Percentiles rank a stretch among this genome's conserved stretches.
phyloP scores from a whole-genome alignment of 2,329 filamentous ascomycete species.

The Talaromyces piceae region DNA sequence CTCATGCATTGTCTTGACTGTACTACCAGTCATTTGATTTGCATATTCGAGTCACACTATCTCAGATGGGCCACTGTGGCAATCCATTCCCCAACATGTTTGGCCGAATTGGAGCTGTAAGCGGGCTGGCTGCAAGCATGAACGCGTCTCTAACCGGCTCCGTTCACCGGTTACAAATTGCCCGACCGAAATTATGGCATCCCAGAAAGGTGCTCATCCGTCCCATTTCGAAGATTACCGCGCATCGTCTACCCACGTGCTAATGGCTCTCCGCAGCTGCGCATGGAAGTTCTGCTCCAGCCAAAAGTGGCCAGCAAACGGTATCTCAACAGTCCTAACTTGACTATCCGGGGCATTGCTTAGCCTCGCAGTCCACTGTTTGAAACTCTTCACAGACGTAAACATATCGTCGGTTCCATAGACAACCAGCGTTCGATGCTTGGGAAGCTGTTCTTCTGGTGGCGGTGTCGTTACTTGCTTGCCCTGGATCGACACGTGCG shows the following conservation, averaged over 20 bases:
- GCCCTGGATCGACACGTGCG: slow-evolving; percentile 23
- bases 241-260: slow-evolving; percentile 31
- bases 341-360: slow-evolving; percentile 34
- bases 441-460: slow-evolving; percentile 49
- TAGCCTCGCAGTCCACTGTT: slow-evolving; percentile 57
- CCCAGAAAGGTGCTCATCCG: too few species aligned
- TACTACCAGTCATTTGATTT: too few species aligned
- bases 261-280: slow-evolving; percentile 33
- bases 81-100: too few species aligned
- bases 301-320: slow-evolving; percentile 58
- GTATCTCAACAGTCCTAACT: slow-evolving; percentile 45
- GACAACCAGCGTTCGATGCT: slow-evolving; percentile 57
- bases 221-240: neutral
- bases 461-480: slow-evolving; percentile 27
- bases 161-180: too few species aligned
- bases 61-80: too few species aligned
- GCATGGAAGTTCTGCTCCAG: slow-evolving; percentile 44
- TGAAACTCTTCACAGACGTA: slow-evolving; percentile 57
- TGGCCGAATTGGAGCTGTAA: too few species aligned
- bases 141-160: too few species aligned
- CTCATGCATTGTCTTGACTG: too few species aligned
- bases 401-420: slow-evolving; percentile 73
- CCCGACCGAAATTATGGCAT: too few species aligned
- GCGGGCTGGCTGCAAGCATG: too few species aligned
- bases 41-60: too few species aligned